Evolutionary conservation across 73 alveolate species (phyloP).

Genomic region (Effrenium voratum): DNA sequence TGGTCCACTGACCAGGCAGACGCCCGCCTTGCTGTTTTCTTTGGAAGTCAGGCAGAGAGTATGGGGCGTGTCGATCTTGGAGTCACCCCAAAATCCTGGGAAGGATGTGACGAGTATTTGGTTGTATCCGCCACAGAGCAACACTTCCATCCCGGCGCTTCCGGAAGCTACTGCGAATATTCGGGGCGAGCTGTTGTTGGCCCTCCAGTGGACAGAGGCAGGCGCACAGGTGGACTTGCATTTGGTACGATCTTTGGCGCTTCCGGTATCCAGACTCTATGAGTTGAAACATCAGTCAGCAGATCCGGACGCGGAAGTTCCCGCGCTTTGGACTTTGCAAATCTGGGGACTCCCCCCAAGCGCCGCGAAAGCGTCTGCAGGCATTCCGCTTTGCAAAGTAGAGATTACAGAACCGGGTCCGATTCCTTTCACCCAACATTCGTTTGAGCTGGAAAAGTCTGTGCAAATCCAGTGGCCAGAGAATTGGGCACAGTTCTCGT

Average conservation of each 20-base stretch:
- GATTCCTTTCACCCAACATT: conserved; percentile 14
- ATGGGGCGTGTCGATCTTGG: conserved; percentile 50
- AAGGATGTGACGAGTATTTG: not conserved
- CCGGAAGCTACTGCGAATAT: conserved; percentile 24
- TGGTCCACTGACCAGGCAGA: not conserved
- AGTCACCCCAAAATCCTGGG: not conserved
- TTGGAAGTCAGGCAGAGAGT: not conserved
- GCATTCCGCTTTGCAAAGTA: conserved; percentile 24
- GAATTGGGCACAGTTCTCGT: not conserved
- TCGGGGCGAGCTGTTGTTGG: conserved; percentile 37
- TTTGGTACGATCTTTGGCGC: conserved; percentile 19
- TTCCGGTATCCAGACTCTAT: conserved; percentile 26
- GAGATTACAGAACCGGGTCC: not conserved
- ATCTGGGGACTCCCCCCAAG: conserved; percentile 55
- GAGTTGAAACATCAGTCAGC: not conserved
- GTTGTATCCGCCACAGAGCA: not conserved
- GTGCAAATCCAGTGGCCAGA: conserved; percentile 55
- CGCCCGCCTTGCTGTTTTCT: conserved; percentile 42
- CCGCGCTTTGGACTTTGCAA: conserved; percentile 21
- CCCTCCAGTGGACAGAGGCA: conserved; percentile 3
- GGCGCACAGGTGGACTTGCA: conserved; percentile 44
- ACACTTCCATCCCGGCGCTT: not conserved
- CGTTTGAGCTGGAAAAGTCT: conserved; percentile 30
- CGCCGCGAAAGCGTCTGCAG: not conserved
- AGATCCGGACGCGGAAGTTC: not conserved